Percentiles rank a stretch among this genome's conserved stretches.
These are phyloP conservation scores for Claviceps sp. DNA, from an alignment of 2,329 filamentous ascomycete genomes.

Conservation along the genomic window DNA sequence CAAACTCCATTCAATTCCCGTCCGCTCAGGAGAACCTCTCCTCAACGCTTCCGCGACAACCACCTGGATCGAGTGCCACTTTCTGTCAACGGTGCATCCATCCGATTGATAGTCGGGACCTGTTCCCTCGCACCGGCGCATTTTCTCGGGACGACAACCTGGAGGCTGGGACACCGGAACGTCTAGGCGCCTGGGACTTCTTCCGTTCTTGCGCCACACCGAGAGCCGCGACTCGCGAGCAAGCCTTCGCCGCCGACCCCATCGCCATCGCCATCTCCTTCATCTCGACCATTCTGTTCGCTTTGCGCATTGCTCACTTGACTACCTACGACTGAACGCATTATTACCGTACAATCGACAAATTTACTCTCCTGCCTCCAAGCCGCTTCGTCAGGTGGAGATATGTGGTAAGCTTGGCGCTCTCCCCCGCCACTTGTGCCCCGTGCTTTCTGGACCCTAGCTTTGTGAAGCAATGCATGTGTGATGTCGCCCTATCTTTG, in stretches of 20 bases:
- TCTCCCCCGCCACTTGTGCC: neutral
- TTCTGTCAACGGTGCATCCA: neutral
- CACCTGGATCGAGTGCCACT: neutral
- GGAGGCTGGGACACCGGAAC: neutral
- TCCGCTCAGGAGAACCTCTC: neutral
- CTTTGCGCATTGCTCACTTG: neutral
- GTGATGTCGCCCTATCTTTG: neutral
- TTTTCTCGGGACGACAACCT: neutral
- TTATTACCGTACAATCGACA: neutral
- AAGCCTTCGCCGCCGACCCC: neutral
- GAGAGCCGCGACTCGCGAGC: neutral
- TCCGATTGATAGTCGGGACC: neutral
- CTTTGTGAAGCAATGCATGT: neutral
- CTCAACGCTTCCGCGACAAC: neutral
- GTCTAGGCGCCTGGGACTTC: too few species aligned
- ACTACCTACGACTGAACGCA: neutral
- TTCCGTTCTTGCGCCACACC: neutral
- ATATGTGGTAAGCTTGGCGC: slow-evolving; percentile 6
- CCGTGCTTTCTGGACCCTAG: neutral
- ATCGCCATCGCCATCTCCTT: neutral
- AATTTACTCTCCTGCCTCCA: neutral
- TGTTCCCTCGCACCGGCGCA: neutral
- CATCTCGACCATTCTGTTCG: neutral
- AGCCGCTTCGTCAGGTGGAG: neutral
- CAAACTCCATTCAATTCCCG: slow-evolving; percentile 2